These are phyloP conservation scores for Metschnikowia rubicola DNA, from an alignment of 805 yeast species.

Conservation along the genomic window DNA sequence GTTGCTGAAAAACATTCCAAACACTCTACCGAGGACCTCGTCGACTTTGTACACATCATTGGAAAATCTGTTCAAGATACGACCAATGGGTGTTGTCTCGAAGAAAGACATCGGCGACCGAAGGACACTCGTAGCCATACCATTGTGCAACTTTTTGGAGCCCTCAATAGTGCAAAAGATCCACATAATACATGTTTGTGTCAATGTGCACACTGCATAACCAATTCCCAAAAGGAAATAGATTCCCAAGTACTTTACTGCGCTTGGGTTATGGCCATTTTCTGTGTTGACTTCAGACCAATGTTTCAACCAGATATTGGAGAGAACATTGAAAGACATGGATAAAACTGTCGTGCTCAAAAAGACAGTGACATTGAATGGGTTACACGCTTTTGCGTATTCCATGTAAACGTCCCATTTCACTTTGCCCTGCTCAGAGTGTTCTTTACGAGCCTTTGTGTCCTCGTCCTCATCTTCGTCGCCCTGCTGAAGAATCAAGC, in stretches of 20 bases:
- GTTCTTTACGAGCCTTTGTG: slow-evolving; percentile 58
- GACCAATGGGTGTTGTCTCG: slow-evolving; percentile 93
- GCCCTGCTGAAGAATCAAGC: slow-evolving; percentile 23
- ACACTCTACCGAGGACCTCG: slow-evolving; percentile 68
- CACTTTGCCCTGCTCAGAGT: slow-evolving; percentile 89
- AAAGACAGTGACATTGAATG: slow-evolving; percentile 57
- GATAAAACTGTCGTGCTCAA: slow-evolving; percentile 53
- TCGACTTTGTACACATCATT: slow-evolving; percentile 88
- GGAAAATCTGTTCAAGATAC: slow-evolving; percentile 86
- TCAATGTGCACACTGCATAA: slow-evolving; percentile 56
- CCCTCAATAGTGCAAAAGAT: slow-evolving; percentile 80
- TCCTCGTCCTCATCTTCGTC: slow-evolving; percentile 38
- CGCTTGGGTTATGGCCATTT: slow-evolving; percentile 66
- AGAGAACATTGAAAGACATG: slow-evolving; percentile 58
- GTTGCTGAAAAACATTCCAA: slow-evolving; percentile 64
- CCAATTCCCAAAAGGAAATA: slow-evolving; percentile 74
- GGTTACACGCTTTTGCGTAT: slow-evolving; percentile 86
- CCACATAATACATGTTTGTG: slow-evolving; percentile 71
- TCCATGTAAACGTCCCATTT: slow-evolving; percentile 79
- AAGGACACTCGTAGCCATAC: slow-evolving; percentile 68
- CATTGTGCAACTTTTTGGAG: slow-evolving; percentile 69
- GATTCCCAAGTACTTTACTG: slow-evolving; percentile 66
- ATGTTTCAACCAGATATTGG: slow-evolving; percentile 91
- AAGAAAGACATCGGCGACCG: slow-evolving; percentile 94
- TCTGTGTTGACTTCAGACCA: slow-evolving; percentile 91